Evolutionary conservation across 108 stramenopile species (phyloP), one percentile per base, ranked within the genome.

Genomic region (Stephanodiscus triporus): DNA sequence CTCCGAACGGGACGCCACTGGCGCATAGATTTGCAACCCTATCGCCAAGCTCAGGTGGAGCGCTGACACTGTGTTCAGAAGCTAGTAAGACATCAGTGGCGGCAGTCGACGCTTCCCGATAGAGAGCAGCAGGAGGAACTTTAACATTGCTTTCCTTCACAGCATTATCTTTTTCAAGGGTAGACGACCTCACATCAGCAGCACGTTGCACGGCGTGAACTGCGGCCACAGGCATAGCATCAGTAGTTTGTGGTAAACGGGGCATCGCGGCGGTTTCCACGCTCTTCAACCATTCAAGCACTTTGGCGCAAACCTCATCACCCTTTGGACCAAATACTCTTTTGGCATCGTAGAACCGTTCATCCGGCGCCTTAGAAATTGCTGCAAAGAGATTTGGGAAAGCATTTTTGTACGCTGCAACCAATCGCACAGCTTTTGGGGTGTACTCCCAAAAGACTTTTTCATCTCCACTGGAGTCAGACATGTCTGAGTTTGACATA

Each of bases 1-100:
- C 83, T 47, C 98, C 99, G 76, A 99, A 98, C 8, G 99, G 98
- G 45, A 97, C 94, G 30, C 96, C 97, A 55, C 73, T 87, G 3
- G 88, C 91, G 60, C 87, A 90, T 10, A 99, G 75, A 68, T 99
- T 99, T 20, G 92, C 94, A 45, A 99, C 84, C 20, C 98, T 94
- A 74, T 97, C 96, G 13, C 97, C 97, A 34, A 97, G 85, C 40
- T 87, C 84, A 29, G 98, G 98, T 19, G 87, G 84, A n/a, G 71
- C 83, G 58, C 86, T 83, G 55, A 85, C 82, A 67, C 88, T 85
- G 59, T 87, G 82, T 59, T 92, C 91, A 34, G 84, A 82, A 17
- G 88, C 85, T 24, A 85, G 77, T 56, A 96, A 73, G 26, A 93
- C 89, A 74, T 93, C 89, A 9, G 91, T 91, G 7, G 92, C 80